These are phyloP conservation scores for Fusarium sterilihyphosum DNA, from an alignment of 2,329 filamentous ascomycete species.

Conservation along the genomic window DNA sequence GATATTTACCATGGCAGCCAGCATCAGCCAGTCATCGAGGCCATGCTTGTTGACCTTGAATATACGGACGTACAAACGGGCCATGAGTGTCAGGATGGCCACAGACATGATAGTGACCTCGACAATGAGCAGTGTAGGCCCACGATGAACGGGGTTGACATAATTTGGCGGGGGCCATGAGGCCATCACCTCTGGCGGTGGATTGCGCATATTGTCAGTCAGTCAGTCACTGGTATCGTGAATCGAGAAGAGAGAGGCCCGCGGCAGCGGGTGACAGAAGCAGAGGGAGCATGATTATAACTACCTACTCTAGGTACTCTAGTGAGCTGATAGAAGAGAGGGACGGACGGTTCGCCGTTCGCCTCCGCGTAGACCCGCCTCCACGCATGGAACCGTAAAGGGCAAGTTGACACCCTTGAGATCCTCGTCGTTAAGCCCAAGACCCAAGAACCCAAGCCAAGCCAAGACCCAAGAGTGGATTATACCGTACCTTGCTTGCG, in stretches of 20 bases:
- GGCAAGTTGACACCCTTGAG: constrained; percentile 10
- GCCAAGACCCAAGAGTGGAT: constrained; percentile 10
- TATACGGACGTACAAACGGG: constrained; percentile 52
- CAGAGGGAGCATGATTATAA: constrained; percentile 35
- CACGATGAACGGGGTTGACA: constrained; percentile 50
- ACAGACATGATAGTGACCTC: constrained; percentile 49
- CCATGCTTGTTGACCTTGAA: constrained; percentile 47
- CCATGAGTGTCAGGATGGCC: constrained; percentile 47
- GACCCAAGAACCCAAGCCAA: background rate
- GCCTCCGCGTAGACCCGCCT: constrained; percentile 35
- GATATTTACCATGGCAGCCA: constrained; percentile 48
- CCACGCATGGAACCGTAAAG: constrained; percentile 20
- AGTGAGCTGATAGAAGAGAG: constrained; percentile 5
- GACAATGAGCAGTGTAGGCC: constrained; percentile 50
- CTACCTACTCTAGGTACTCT: constrained; percentile 4
- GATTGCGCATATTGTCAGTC: constrained; percentile 46
- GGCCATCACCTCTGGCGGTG: constrained; percentile 49
- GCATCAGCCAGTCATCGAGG: constrained; percentile 56
- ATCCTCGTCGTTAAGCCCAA: constrained; percentile 2
- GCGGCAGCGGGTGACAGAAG: constrained; percentile 3
- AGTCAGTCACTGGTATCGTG: constrained; percentile 1
- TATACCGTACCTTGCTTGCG: constrained; percentile 7
- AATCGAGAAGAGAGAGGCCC: constrained; percentile 49
- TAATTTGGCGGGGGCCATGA: constrained; percentile 53
- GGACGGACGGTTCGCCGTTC: background rate